These are phyloP conservation scores for Dactylis glomerata DNA, from an alignment of 176 grass and related monocot species.

Conservation along the genomic window DNA sequence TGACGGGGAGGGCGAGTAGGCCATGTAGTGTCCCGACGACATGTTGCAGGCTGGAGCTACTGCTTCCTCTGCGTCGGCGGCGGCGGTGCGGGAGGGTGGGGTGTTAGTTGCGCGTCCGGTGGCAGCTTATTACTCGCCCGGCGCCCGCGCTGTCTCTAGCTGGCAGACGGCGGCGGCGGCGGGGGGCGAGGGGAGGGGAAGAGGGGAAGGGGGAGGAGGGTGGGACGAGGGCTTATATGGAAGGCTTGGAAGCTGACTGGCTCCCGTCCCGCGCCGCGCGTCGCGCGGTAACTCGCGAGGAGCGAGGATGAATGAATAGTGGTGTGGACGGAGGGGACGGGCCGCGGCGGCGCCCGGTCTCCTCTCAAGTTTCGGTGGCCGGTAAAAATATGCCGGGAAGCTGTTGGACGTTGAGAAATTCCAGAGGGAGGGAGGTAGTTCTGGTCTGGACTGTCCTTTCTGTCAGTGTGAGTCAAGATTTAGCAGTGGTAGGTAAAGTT, in stretches of 20 bases:
- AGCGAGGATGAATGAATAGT: constrained; percentile 21
- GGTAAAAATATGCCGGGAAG: constrained; percentile 38
- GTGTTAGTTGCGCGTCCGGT: background rate
- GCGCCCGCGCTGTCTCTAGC: background rate
- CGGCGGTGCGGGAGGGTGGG: background rate
- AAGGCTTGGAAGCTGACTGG: background rate
- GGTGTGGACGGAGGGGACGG: background rate
- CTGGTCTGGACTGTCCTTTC: too few species aligned
- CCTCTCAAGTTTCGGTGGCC: background rate
- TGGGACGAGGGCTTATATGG: constrained; percentile 28
- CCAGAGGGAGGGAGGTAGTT: background rate
- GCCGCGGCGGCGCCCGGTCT: constrained; percentile 35
- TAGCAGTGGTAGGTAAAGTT: background rate
- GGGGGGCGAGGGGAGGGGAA: background rate
- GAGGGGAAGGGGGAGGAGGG: background rate
- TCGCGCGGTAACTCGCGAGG: constrained; percentile 27
- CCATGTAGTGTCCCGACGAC: constrained; percentile 92
- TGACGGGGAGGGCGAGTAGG: constrained; percentile 94
- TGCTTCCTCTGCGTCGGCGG: constrained; percentile 2
- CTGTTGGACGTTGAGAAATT: background rate
- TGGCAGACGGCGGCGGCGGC: constrained; percentile 10
- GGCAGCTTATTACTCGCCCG: background rate
- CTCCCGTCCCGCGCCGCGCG: background rate
- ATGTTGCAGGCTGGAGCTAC: constrained; percentile 27
- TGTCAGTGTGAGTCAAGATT: background rate